Base-by-base conservation (phyloP, 2,329 filamentous ascomycete species). In the Ophiostoma tasmaniense region DNA sequence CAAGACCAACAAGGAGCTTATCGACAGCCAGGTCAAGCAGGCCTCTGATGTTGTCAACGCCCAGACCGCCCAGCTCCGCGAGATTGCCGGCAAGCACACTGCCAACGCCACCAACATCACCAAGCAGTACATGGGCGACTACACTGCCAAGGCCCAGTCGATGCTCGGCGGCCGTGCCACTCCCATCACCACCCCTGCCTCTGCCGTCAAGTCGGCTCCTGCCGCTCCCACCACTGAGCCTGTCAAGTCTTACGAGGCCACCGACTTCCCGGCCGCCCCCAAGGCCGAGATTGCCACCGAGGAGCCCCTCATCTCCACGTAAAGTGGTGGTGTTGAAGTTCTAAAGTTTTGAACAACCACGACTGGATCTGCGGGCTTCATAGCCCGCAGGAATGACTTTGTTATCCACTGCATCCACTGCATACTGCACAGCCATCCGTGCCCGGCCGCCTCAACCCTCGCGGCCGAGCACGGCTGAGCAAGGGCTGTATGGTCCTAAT, bases 101-200 rank as follows among this genome's bases (percentile, higher is more conserved):
- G 81, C 83, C 67, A 84, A 87, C 74, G 85, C 87, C 72, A 84
- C 87, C 66, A 81, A 85, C 74, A 79, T 87, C 55, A 86, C 87
- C 75, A 90, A 89, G 83, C 84, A 88, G 77, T 89, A 89, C 75
- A 83, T 88, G 74, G 87, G 85, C 55, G 87, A 90, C 75, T 89
- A 90, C 78, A 87, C 87, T 35, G 81, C 83, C 76, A 90, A 90
- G 83, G 87, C 88, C 69, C 87, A 89, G 79, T 81, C 85, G 74
- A 80, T 89, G 76, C 82, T 90, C 73, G 82, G 83, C 70, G 83
- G 83, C 73, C 80, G 79, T 71, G 75, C 79, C 68, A 80, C 81
- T 52, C 78, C 81, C 68, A 79, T 81, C 74, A 74, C 77, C 68
- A 79, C 81, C 74, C 74, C 77, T 67, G 80, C 80, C 37, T 52